Base-by-base conservation (phyloP, 2,329 filamentous ascomycete species). In the Acrocalymma vagum region DNA sequence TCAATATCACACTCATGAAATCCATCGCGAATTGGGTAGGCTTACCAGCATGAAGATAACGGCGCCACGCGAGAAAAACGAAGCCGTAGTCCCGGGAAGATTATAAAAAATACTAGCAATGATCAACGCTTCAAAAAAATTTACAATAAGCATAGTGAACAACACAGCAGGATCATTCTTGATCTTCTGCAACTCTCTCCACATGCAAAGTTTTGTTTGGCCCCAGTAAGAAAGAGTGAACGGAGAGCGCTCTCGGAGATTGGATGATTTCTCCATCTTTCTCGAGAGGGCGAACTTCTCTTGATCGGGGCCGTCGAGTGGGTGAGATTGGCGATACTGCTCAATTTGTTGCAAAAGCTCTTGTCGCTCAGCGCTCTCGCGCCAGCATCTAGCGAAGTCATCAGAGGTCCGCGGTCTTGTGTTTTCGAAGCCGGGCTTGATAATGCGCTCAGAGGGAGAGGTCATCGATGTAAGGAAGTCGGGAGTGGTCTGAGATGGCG, bases 81-180 rank as follows among this genome's bases (percentile, higher is more conserved):
- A 77, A 2, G 64, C 68, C 0, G 81, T 80, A 1, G 72, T 73
- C 5, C 75, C 53, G 0, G 75, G 72, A 0, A 76, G 75, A 3
- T 74, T 73, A 56, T 73, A 85, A 60, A 82, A 85, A 28, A 84
- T 73, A 2, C 76, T 80, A 4, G 80, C 81, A 29, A 85, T 74
- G 45, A 85, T 81, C 20, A 85, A 67, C 17, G 79, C 77, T 80
- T 91, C 87, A 47, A 80, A 69, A 31, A 84, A 78, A 65, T 94
- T 94, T 51, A 84, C 85, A 33, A 88, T 73, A 2, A 82, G 75
- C 45, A 83, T 78, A 22, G 82, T 83, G 15, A 90, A 54, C 1
- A 86, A 86, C 63, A 83, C 73, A 50, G 82, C 62, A 6, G 51
- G 62, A 20, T 66, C 60, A 20, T 53, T 56, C 34, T 56, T 57